Evolutionary conservation across 805 yeast genomes (phyloP), one percentile per base, ranked within the genome.

Genomic region (Candida parachauliodes): DNA sequence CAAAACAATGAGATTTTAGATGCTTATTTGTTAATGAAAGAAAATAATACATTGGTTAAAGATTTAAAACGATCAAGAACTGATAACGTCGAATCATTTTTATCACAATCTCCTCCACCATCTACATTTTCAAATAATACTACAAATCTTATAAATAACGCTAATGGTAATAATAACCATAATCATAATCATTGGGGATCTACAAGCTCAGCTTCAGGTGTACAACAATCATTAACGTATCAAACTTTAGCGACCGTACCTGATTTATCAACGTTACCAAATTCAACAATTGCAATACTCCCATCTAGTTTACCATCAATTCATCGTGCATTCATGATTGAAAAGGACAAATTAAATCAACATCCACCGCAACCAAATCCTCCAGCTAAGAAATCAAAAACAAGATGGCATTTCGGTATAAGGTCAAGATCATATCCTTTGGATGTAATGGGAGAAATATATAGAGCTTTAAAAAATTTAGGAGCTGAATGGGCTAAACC

Each of bases 401-500:
- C 96, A 5, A 80, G 95, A 61, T 93, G 98, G 98, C 98, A 93
- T 68, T 93, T 93, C 56, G 98, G 98, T 47, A 93, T 93, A 43
- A 74, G 98, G 56, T 88, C 96, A 7, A 74, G 97, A 52, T 87
- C 96, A 1, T 93, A 93, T 57, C 98, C 98, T 23, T 70, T 93
- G 50, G 98, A 93, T 60, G 98, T 93, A 3, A 93, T 93, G 98
- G 96, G 97, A 19, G 98, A 93, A 58, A 89, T 93, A 30, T 93
- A 93, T 63, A 74, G 96, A 32, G 98, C 98, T 1, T 70, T 93
- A 55, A 86, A 86, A 62, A 88, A 86, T 52, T 67, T 93, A 38
- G 97, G 96, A 1, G 98, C 98, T 0, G 97, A 93, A 60, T 93
- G 98, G 98, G 86, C 93, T 8, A 81, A 83, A 50, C 97, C 98